Percentiles rank a stretch among this genome's conserved stretches.
Evolutionary conservation across 148 eudicot species (phyloP).

Genomic region (Mesembryanthemum crystallinum): DNA sequence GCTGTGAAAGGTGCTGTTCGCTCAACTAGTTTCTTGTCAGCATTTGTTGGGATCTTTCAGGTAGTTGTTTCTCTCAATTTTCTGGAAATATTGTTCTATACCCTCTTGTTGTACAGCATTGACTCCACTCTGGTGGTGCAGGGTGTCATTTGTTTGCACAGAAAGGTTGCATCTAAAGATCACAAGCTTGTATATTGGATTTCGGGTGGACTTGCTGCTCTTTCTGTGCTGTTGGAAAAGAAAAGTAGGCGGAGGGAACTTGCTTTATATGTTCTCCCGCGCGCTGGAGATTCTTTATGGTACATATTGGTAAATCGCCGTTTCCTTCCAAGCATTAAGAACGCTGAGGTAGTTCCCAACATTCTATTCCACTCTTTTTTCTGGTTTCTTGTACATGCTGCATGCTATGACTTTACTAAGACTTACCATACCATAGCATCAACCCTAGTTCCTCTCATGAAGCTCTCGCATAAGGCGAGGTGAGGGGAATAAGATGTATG

Average conservation of each 20-base stretch:
- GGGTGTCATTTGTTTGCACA: constrained; percentile 88
- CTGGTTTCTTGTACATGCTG: neutral
- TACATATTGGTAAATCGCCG: constrained; percentile 82
- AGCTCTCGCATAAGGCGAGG: neutral
- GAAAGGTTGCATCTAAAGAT: constrained; percentile 86
- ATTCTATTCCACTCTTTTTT: constrained; percentile 4
- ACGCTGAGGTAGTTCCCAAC: constrained; percentile 73
- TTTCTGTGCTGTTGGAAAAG: constrained; percentile 85
- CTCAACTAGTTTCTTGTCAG: constrained; percentile 84
- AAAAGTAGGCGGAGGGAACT: constrained; percentile 88
- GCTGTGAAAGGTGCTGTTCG: constrained; percentile 90
- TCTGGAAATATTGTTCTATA: neutral
- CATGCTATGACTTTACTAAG: neutral
- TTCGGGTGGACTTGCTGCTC: constrained; percentile 86
- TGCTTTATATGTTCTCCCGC: constrained; percentile 93
- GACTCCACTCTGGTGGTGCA: constrained; percentile 31
- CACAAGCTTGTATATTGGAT: constrained; percentile 97
- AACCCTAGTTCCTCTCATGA: neutral
- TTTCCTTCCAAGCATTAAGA: constrained; percentile 73
- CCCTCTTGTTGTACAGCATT: constrained; percentile 14
- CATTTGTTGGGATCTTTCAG: constrained; percentile 97
- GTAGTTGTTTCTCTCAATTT: constrained; percentile 33
- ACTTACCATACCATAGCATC: neutral
- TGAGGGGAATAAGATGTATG: neutral
- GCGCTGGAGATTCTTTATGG: constrained; percentile 94